Base-by-base conservation (phyloP, 371 early-diverging fungal genomes). In the Fennellomyces sp. region DNA sequence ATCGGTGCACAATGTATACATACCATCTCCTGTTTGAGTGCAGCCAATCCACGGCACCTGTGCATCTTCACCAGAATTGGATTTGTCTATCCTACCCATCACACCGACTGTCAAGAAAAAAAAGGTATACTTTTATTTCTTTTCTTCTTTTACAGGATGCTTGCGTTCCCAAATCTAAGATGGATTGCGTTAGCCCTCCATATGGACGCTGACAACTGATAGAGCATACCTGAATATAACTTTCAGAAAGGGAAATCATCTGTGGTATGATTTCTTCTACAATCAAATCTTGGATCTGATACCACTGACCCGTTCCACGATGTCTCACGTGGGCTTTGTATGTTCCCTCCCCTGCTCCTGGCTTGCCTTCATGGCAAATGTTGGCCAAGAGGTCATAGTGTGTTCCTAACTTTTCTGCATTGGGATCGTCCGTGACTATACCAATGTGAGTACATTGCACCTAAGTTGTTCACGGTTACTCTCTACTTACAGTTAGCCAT, bases 211-310 rank as follows among this genome's bases (percentile, higher is more conserved):
- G 4, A 17, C n/a, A 2, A 3, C 19, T 27, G 23, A 26, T 31
- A 2, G 27, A 33, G 1, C 41, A 59, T 68, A 96, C 90, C 86
- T 97, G 97, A 30, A 98, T 88, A 70, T 95, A 98, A 5, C 93
- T 87, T 64, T 97, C 97, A 1, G 93, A 90, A 49, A 98, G 74
- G 59, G 93, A 90, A 41, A 98, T 91, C 94, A 95, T 94, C 62
- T 97, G 96, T 10, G 97, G 93, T 75, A 92, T 87, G 45, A 96
- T 91, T 56, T 94, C 94, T 65, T 95, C 94, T 2, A 96, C 97
- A 60, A 90, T 85, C 60, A 98, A 76, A 66, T 98, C 98, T 60
- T 96, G 95, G 29, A 97, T 92, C 70, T 88, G 89, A 68, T 90
- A 94, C 99, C 99, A 98, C 66, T 96, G 94, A 55, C 91, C 93